Base-by-base conservation (phyloP, 805 yeast species). In the Nakazawaea ishiwadae region DNA sequence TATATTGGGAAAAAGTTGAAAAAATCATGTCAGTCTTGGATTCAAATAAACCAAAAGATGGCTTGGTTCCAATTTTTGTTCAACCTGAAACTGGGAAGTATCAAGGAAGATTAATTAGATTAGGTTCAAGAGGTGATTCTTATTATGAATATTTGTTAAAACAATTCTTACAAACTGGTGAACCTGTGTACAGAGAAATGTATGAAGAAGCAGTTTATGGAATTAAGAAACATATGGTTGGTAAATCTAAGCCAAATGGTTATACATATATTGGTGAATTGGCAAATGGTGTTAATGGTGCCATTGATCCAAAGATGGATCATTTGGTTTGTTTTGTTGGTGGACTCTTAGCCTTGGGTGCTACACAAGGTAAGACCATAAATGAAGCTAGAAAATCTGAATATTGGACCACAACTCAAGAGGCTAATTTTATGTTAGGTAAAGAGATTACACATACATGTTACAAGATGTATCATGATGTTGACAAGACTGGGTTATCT, bases 101-200 rank as follows among this genome's bases (percentile, higher is more conserved):
- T 58, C 75, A 68, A 45, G 88, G 88, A 1, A 52, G 56, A 2
- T 60, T 74, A 40, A 86, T 91, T 46, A 73, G 96, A 48, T 65
- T 90, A 42, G 97, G 97, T 0, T 84, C 95, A 1, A 71, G 96
- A 51, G 97, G 96, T 36, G 97, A 89, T 61, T 86, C 96, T 0
- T 90, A 89, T 58, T 89, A 90, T 56, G 96, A 90, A 63, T 88
- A 88, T 57, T 66, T 90, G 34, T 68, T 89, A 49, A 89, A 89
- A 59, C 96, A 88, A 61, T 86, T 83, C 54, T 62, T 90, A 49
- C 90, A 85, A 59, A 87, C 96, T 2, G 75, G 76, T 54, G 84
- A 79, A 48, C 61, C 62, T 2, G 56, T 83, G 9, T 89, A 87
- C 60, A 66, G 78, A 52, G 74, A 76, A 11, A 77, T 89, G 81